Conservation (phyloP, 139 green algal genomes). For the Trebouxia sp. region DNA sequence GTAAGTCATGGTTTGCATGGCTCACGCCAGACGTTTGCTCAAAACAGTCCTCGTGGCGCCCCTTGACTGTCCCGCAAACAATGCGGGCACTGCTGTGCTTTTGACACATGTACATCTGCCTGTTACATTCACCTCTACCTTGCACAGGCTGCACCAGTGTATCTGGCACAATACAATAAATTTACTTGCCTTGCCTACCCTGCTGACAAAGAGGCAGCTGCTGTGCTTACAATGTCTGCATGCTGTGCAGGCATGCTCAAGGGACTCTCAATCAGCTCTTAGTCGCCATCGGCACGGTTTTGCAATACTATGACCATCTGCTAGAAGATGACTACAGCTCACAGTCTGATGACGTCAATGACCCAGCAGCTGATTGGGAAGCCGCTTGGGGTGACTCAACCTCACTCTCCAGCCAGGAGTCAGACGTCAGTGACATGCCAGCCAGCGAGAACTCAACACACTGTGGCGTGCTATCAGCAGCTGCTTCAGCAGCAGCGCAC, state of each 20-base stretch:
- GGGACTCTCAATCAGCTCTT: not conserved
- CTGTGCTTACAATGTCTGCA: not conserved
- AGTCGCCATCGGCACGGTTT: conserved; percentile 12
- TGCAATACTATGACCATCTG: conserved; percentile 22
- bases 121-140: too few species aligned
- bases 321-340: not conserved
- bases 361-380: not conserved
- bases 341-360: not conserved
- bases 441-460: not conserved
- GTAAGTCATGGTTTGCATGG: too few species aligned
- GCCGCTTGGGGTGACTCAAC: not conserved
- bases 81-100: too few species aligned
- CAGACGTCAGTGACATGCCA: conserved; percentile 5
- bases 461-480: not conserved
- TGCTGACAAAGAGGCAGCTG: not conserved
- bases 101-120: too few species aligned
- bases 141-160: too few species aligned
- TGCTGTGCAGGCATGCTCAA: not conserved
- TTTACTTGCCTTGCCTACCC: not conserved
- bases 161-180: not conserved
- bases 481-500: not conserved
- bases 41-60: too few species aligned
- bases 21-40: too few species aligned
- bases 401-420: not conserved
- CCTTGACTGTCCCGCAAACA: too few species aligned